Percentiles rank a stretch among this genome's conserved stretches.
phyloP scores from a whole-genome alignment of 306 rosid genomes.

The Castanopsis chinensis region DNA sequence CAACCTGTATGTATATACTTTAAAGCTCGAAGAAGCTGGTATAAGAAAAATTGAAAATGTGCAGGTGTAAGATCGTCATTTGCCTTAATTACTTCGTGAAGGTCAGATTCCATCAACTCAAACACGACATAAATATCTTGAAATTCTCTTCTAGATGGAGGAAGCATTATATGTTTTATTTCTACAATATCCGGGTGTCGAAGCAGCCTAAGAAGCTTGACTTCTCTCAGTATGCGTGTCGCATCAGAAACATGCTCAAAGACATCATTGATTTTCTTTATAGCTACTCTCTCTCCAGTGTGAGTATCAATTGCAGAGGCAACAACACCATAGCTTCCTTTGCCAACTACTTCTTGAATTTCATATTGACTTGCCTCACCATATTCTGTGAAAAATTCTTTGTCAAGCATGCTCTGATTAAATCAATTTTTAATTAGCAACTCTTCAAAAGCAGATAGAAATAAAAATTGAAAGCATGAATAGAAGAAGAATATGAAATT shows the following conservation, averaged over 20 bases:
- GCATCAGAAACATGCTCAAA: constrained; percentile 70
- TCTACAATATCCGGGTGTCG: constrained; percentile 69
- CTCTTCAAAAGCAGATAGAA: background rate
- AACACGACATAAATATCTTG: constrained; percentile 65
- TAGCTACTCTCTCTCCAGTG: constrained; percentile 66
- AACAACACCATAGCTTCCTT: constrained; percentile 75
- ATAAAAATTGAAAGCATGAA: background rate
- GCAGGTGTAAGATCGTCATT: constrained; percentile 62
- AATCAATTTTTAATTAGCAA: constrained; percentile 26
- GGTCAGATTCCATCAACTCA: constrained; percentile 75
- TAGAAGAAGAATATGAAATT: background rate
- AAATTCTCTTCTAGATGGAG: constrained; percentile 63
- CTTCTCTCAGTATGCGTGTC: constrained; percentile 58
- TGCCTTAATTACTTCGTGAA: constrained; percentile 58
- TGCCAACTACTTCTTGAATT: constrained; percentile 63
- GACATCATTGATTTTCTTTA: constrained; percentile 62
- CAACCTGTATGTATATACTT: constrained; percentile 72
- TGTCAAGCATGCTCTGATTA: constrained; percentile 56
- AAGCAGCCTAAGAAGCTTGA: constrained; percentile 65
- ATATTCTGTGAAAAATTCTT: constrained; percentile 70
- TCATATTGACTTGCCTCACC: constrained; percentile 72
- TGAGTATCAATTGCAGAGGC: constrained; percentile 68
- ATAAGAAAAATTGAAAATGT: constrained; percentile 60
- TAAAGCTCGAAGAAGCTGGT: constrained; percentile 71
- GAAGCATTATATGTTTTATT: constrained; percentile 68